These are phyloP conservation scores for Dactylorhiza incarnata DNA, from an alignment of 106 monocot species.

Conservation along the genomic window DNA sequence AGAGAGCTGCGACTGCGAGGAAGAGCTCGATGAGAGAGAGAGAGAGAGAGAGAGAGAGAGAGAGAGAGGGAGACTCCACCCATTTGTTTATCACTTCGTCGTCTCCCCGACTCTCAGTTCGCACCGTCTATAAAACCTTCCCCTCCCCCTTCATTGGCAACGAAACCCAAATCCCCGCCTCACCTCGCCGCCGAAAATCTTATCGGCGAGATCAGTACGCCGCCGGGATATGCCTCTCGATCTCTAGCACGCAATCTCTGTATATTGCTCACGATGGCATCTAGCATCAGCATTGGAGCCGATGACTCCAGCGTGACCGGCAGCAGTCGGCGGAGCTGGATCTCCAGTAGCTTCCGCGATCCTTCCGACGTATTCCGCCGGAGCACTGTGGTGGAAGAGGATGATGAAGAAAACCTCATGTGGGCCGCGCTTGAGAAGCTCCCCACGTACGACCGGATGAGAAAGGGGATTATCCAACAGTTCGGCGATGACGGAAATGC, in stretches of 20 bases:
- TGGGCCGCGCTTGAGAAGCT: constrained; percentile 52
- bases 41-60: too few relatives aligned
- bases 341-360: constrained; percentile 13
- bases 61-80: neutral
- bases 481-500: constrained; percentile 3
- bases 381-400: neutral
- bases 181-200: neutral
- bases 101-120: neutral
- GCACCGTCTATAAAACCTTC: neutral
- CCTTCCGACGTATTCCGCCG: constrained; percentile 11
- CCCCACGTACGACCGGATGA: constrained; percentile 33
- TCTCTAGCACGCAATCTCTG: neutral
- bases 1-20: neutral
- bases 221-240: constrained; percentile 1
- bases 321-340: constrained; percentile 22
- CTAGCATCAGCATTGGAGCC: constrained; percentile 3
- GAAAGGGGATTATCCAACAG: constrained; percentile 22
- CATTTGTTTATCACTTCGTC: neutral
- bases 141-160: neutral
- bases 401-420: constrained; percentile 32
- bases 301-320: constrained; percentile 1
- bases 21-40: neutral
- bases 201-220: neutral
- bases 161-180: neutral
- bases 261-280: neutral